Conservation (phyloP, 75 land plant genomes). For the Selaginella tamariscina region DNA sequence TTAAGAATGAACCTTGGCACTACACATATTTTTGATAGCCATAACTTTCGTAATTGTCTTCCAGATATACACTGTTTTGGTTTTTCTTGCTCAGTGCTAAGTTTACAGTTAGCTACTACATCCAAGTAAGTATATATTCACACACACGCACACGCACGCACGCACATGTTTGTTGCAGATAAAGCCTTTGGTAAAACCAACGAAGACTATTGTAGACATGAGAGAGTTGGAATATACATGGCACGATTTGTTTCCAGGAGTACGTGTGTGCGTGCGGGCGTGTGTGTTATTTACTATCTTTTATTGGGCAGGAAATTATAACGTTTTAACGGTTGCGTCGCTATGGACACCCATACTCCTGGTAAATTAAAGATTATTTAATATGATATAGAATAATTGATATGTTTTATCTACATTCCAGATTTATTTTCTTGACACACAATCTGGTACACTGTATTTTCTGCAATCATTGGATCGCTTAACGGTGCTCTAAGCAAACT, state of each 20-base stretch:
- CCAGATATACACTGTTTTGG: not conserved
- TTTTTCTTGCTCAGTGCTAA: not conserved
- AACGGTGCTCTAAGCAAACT: conserved; percentile 72
- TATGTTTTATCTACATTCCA: conserved; percentile 16
- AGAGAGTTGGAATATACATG: not conserved
- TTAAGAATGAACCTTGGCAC: too few species aligned
- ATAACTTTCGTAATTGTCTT: too few species aligned
- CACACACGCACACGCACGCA: too few species aligned
- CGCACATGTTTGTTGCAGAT: not conserved
- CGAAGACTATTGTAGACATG: not conserved
- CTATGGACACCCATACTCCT: not conserved
- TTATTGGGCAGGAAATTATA: not conserved
- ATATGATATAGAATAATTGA: not conserved
- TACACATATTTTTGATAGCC: too few species aligned
- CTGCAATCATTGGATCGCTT: conserved; percentile 77
- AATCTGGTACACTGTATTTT: conserved; percentile 81
- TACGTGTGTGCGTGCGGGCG: not conserved
- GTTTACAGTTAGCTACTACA: not conserved
- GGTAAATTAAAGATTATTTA: not conserved
- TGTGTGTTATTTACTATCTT: not conserved
- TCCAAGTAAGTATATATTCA: not conserved
- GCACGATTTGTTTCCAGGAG: not conserved
- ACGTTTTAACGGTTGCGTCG: not conserved
- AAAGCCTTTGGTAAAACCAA: not conserved
- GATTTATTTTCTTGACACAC: conserved; percentile 83